Evolutionary conservation across 192 early-diverging fungal species (phyloP).

Genomic region (Paraglomus brasilianum): DNA sequence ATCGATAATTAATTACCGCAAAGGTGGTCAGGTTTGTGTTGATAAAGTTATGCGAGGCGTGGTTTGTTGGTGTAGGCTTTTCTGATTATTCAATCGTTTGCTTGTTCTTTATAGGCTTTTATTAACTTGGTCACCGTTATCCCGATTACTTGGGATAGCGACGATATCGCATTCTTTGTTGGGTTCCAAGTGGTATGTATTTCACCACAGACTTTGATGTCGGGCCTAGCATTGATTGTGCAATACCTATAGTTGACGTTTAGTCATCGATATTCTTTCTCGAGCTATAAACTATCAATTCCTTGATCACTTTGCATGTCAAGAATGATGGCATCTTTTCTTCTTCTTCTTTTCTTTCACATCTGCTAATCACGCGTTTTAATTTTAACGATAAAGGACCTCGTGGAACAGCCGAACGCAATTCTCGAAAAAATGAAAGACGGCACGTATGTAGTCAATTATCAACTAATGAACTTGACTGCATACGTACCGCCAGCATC

Average conservation of each 20-base stretch:
- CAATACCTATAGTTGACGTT: too few species aligned
- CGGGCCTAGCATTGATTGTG: too few species aligned
- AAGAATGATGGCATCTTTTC: not conserved
- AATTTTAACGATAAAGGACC: slow-evolving; percentile 37
- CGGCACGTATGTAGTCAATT: slow-evolving; percentile 56
- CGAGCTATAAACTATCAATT: not conserved
- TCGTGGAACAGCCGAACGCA: slow-evolving; percentile 68
- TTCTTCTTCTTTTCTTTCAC: too few species aligned
- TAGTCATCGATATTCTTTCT: too few species aligned
- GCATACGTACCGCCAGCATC: slow-evolving; percentile 34
- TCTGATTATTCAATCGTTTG: not conserved
- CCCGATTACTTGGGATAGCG: slow-evolving; percentile 48
- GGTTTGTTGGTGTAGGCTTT: too few species aligned
- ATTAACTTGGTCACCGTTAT: slow-evolving; percentile 68
- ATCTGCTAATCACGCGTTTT: slow-evolving; percentile 1
- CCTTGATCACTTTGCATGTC: not conserved
- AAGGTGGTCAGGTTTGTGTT: slow-evolving; percentile 54
- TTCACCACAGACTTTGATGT: too few species aligned
- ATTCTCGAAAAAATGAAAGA: slow-evolving; percentile 64
- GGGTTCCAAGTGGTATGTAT: slow-evolving; percentile 56
- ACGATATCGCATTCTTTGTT: slow-evolving; percentile 62
- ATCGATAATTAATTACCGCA: slow-evolving; percentile 67
- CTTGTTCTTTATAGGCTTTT: slow-evolving; percentile 48
- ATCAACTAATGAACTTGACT: slow-evolving; percentile 43
- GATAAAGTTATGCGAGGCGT: not conserved